Conservation (phyloP, 306 rosid genomes). For the Cicer judaicum region DNA sequence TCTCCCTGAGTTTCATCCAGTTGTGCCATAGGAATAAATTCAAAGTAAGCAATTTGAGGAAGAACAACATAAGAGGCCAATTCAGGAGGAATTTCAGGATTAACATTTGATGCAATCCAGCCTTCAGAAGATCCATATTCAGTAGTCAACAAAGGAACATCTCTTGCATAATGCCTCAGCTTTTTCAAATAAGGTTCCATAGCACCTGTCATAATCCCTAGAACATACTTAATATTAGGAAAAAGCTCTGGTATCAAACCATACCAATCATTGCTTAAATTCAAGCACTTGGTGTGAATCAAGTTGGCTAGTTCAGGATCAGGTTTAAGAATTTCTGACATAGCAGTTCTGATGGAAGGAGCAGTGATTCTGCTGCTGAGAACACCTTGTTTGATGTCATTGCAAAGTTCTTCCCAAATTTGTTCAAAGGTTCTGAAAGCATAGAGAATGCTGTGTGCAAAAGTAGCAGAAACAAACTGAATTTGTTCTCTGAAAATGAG, state of each 20-base stretch:
- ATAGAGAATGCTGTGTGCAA: slow-evolving; percentile 63
- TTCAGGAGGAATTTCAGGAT: slow-evolving; percentile 73
- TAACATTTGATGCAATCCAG: slow-evolving; percentile 83
- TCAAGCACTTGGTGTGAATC: slow-evolving; percentile 57
- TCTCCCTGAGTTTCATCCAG: slow-evolving; percentile 33
- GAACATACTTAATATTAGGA: slow-evolving; percentile 78
- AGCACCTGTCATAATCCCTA: slow-evolving; percentile 92
- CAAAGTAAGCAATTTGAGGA: slow-evolving; percentile 90
- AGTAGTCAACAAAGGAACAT: slow-evolving; percentile 73
- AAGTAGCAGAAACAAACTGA: slow-evolving; percentile 60
- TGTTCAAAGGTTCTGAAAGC: slow-evolving; percentile 79
- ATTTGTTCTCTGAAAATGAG: slow-evolving; percentile 68
- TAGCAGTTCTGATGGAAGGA: slow-evolving; percentile 60
- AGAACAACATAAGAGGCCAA: slow-evolving; percentile 73
- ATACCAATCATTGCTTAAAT: slow-evolving; percentile 70
- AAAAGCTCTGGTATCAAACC: slow-evolving; percentile 83
- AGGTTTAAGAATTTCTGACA: slow-evolving; percentile 75
- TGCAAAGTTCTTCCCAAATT: slow-evolving; percentile 76
- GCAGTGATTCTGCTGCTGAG: slow-evolving; percentile 57
- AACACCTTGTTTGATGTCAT: slow-evolving; percentile 67
- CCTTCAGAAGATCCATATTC: slow-evolving; percentile 98
- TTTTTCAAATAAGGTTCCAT: slow-evolving; percentile 84
- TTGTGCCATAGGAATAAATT: slow-evolving; percentile 70
- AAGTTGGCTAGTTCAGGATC: slow-evolving; percentile 77
- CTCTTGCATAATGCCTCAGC: slow-evolving; percentile 83